Base-by-base conservation (phyloP, 345 rosid genomes). In the Gynandropsis gynandra region DNA sequence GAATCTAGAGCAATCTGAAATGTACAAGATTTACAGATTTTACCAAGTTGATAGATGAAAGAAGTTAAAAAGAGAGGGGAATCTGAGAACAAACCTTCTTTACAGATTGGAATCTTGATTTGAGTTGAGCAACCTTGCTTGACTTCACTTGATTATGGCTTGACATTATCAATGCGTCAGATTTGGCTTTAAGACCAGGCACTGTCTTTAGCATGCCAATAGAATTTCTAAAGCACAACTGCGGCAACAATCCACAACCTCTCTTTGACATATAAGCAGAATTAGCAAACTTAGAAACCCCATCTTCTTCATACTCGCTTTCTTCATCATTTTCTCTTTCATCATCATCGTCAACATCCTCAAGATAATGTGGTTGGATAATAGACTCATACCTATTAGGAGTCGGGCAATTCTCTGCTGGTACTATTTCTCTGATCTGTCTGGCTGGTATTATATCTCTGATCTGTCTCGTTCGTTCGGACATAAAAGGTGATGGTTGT, bases 181-280 rank as follows among this genome's bases (percentile, higher is more conserved):
- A 52, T 70, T 76, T 68, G 2, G 55, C 15, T 74, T 79, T 87
- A 60, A 84, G 46, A 18, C 72, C 82, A 9, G 81, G 82, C 14
- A 82, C 63, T 36, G 89, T 81, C 52, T 77, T 84, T 36, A 85
- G 61, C 59, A 83, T 74, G 38, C 63, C 36, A 35, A 76, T 11
- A 33, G 94, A 73, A 47, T 72, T 83, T 69, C 75, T 79, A 34
- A 83, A 66, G 71, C 90, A 81, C 32, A 85, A 56, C 10, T 73
- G 79, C 55, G 93, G 90, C 59, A 89, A 56, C 56, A 86, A 65
- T 10, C 94, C 88, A 62, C 96, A 87, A 37, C 75, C 90, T 72
- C 78, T 82, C 40, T 73, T 74, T 19, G 81, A 61, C 64, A 76
- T 43, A 47, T 65, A 69, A 39, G 29, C 29, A 24, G 29, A 24